Evolutionary conservation across 805 yeast genomes (phyloP), one percentile per base, ranked within the genome.

Genomic region (Maudiozyma barnettii): DNA sequence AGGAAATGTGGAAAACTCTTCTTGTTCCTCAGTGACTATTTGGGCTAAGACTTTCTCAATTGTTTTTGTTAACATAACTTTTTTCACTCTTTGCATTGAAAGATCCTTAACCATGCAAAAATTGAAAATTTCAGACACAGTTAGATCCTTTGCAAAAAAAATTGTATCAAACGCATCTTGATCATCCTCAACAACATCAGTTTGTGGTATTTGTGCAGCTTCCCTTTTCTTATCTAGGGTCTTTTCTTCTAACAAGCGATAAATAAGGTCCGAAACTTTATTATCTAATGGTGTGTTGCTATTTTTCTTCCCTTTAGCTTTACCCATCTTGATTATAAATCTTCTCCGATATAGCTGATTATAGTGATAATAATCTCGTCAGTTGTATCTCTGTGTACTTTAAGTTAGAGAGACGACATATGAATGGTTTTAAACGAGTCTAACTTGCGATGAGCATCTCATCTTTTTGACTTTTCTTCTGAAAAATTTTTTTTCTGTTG

Each of bases 51-150:
- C 81, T 36, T 76, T 73, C 29, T 79, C 84, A 2, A 87, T 75
- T 3, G 85, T 72, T 53, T 79, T 78, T 51, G 79, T 82, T 46
- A 90, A 63, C 9, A 75, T 65, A 8, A 72, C 75, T 49, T 78
- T 78, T 62, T 89, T 90, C 55, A 81, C 78, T 49, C 97, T 69
- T 49, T 77, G 74, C 55, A 89, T 69, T 30, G 82, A 76, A 36
- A 79, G 67, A 51, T 88, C 95, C 43, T 80, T 78, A 30, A 71
- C 63, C 56, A 83, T 87, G 14, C 80, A 79, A 49, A 72, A 80
- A 9, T 72, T 68, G n/a, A 79, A 56, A 2, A 81, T 73, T 46
- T 82, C 84, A 7, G 67, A 53, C 2, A 68, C 58, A 9, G 66
- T 69, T 43, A 84, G 64, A 53, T 83, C 84, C 53, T 73, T 73